These are phyloP conservation scores for Catharanthus roseus DNA, from an alignment of 257 asterid genomes.

Conservation along the genomic window DNA sequence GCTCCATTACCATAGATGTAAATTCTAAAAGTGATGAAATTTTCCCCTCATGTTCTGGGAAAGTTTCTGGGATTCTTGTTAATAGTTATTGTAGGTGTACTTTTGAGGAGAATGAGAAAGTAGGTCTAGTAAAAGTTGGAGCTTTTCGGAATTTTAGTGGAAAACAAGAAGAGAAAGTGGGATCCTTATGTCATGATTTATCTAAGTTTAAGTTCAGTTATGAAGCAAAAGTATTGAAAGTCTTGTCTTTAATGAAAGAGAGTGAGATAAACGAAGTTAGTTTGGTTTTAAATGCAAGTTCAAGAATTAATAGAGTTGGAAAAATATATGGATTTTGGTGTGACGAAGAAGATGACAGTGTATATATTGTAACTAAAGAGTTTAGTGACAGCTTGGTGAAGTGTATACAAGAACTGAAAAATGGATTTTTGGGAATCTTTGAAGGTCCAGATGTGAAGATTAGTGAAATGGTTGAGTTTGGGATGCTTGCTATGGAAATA, in stretches of 20 bases:
- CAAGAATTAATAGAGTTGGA: slow-evolving; percentile 41
- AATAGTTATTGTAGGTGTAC: slow-evolving; percentile 18
- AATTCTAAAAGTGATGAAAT: slow-evolving; percentile 15
- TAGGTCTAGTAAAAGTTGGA: slow-evolving; percentile 58
- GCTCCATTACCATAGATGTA: slow-evolving; percentile 32
- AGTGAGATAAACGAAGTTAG: slow-evolving; percentile 36
- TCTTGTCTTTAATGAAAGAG: slow-evolving; percentile 44
- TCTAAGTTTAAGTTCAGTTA: slow-evolving; percentile 37
- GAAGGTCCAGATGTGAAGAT: slow-evolving; percentile 23
- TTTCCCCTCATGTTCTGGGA: slow-evolving; percentile 29
- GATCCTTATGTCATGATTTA: neutral
- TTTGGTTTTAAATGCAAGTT: slow-evolving; percentile 32
- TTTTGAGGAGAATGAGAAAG: slow-evolving; percentile 42
- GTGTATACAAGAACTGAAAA: slow-evolving; percentile 9
- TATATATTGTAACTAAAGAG: slow-evolving; percentile 53
- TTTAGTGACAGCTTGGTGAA: slow-evolving; percentile 30
- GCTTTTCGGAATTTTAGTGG: slow-evolving; percentile 19
- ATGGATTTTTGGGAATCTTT: slow-evolving; percentile 20
- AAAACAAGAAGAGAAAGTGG: slow-evolving; percentile 16
- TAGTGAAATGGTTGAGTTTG: slow-evolving; percentile 30
- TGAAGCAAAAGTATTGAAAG: slow-evolving; percentile 50
- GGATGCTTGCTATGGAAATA: slow-evolving; percentile 48
- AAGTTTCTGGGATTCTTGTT: slow-evolving; percentile 15
- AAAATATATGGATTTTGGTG: slow-evolving; percentile 76
- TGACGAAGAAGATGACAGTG: slow-evolving; percentile 41